Evolutionary conservation across 352 stramenopile genomes (phyloP).

Genomic region (Globisporangium canariense): DNA sequence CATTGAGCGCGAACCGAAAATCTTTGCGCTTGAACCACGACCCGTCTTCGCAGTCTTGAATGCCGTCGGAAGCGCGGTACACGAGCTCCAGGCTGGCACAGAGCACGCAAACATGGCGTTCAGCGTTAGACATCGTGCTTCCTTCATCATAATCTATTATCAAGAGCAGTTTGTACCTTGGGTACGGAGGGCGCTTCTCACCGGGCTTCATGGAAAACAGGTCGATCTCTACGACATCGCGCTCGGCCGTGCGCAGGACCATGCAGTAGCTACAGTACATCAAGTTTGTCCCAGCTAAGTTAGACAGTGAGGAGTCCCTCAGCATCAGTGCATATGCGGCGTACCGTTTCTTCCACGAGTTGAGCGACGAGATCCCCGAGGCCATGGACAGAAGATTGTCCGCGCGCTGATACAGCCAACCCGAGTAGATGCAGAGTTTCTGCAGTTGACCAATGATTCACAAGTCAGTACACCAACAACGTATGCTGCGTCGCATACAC

Average conservation of each 20-base stretch:
- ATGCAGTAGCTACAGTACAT: slow-evolving; percentile 56
- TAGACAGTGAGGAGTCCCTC: background rate
- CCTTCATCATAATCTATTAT: background rate
- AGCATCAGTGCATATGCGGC: background rate
- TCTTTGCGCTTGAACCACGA: slow-evolving; percentile 75
- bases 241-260: slow-evolving; percentile 53
- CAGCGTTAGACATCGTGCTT: background rate
- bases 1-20: slow-evolving; percentile 60
- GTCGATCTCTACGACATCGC: slow-evolving; percentile 71
- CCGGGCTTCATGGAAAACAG: slow-evolving; percentile 76
- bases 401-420: slow-evolving; percentile 76
- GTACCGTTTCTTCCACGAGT: slow-evolving; percentile 83
- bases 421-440: slow-evolving; percentile 80
- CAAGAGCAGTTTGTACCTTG: slow-evolving; percentile 27
- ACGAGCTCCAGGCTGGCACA: slow-evolving; percentile 45
- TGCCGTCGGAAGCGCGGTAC: slow-evolving; percentile 53
- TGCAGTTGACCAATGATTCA: slow-evolving; percentile 17
- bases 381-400: slow-evolving; percentile 81
- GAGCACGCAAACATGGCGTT: background rate
- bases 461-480: background rate
- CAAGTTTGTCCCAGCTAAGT: background rate
- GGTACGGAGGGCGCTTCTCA: slow-evolving; percentile 63
- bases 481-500: background rate
- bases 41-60: slow-evolving; percentile 46
- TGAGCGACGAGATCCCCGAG: slow-evolving; percentile 62